These are phyloP conservation scores for Schizophyllum commune DNA, from an alignment of 1,284 basidiomycete genomes.

Conservation along the genomic window DNA sequence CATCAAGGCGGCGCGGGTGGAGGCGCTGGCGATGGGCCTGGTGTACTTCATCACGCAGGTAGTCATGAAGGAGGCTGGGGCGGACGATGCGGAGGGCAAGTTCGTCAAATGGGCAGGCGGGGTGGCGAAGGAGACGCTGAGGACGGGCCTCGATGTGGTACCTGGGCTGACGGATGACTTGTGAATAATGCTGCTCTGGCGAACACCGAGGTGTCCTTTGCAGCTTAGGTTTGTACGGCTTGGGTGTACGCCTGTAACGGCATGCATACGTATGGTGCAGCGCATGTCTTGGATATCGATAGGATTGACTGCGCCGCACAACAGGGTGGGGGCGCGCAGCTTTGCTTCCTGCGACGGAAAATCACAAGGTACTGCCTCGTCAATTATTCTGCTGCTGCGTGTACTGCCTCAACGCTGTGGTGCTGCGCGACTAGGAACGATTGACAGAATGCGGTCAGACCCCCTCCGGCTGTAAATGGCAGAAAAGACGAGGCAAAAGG, in stretches of 20 bases:
- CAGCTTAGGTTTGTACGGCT: not conserved
- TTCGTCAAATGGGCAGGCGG: slow-evolving; percentile 58
- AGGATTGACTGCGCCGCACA: too few species aligned
- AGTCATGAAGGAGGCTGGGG: slow-evolving; percentile 28
- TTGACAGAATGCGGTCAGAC: too few species aligned
- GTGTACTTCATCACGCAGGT: slow-evolving; percentile 50
- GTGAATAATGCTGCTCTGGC: not conserved
- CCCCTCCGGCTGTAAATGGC: too few species aligned
- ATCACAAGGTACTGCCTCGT: too few species aligned
- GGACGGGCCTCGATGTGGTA: slow-evolving; percentile 49
- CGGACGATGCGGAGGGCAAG: slow-evolving; percentile 25
- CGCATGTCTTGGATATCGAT: too few species aligned
- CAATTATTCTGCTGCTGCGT: too few species aligned
- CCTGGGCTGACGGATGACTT: slow-evolving; percentile 24
- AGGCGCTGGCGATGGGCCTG: slow-evolving; percentile 59
- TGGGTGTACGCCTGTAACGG: not conserved
- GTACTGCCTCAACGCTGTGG: too few species aligned
- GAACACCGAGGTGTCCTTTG: not conserved
- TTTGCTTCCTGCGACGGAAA: too few species aligned
- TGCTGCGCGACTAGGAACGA: too few species aligned
- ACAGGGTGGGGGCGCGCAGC: too few species aligned
- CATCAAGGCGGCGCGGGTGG: slow-evolving; percentile 54
- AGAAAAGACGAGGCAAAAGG: too few species aligned
- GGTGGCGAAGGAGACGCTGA: slow-evolving; percentile 61
- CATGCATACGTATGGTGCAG: too few species aligned